A percentile compares a stretch with the other conserved stretches of the same genome.
phyloP scores from a whole-genome alignment of 2,329 filamentous ascomycete species.

The Chaetothyriales sp. region DNA sequence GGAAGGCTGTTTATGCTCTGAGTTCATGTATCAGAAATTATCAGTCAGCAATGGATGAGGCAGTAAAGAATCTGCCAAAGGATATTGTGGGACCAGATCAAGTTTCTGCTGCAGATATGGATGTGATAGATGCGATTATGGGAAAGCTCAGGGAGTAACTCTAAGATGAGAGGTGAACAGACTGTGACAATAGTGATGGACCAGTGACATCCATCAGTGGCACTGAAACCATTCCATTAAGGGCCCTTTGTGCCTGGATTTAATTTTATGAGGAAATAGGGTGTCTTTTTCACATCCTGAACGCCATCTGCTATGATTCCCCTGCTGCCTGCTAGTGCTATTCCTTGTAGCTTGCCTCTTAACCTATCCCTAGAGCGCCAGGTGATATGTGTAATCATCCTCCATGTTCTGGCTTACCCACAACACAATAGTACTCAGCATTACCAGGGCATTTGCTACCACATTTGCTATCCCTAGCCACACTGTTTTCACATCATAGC shows the following conservation, averaged over 20 bases:
- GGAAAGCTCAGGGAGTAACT: constrained; percentile 34
- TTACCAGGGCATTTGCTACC: constrained; percentile 48
- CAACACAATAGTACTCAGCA: constrained; percentile 51
- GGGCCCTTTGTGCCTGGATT: neutral
- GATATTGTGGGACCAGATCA: constrained; percentile 44
- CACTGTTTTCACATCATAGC: constrained; percentile 45
- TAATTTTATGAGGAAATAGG: no score
- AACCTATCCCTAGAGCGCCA: constrained; percentile 37
- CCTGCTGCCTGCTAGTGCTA: neutral
- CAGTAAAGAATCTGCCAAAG: constrained; percentile 52
- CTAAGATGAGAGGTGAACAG: neutral
- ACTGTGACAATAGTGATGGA: neutral
- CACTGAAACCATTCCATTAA: neutral
- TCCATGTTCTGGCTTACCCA: constrained; percentile 61
- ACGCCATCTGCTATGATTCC: neutral
- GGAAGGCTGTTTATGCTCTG: constrained; percentile 80
- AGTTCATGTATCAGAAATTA: constrained; percentile 79
- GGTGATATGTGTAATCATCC: constrained; percentile 56
- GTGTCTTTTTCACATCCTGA: neutral
- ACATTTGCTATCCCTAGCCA: constrained; percentile 56
- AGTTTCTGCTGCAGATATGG: constrained; percentile 78
- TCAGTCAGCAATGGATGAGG: constrained; percentile 53
- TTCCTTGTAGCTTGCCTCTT: neutral
- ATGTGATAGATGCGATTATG: constrained; percentile 63
- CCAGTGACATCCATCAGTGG: neutral